Percentiles rank a stretch among this genome's conserved stretches.
phyloP scores from a whole-genome alignment of 805 yeast genomes.

The Spathaspora boniae region DNA sequence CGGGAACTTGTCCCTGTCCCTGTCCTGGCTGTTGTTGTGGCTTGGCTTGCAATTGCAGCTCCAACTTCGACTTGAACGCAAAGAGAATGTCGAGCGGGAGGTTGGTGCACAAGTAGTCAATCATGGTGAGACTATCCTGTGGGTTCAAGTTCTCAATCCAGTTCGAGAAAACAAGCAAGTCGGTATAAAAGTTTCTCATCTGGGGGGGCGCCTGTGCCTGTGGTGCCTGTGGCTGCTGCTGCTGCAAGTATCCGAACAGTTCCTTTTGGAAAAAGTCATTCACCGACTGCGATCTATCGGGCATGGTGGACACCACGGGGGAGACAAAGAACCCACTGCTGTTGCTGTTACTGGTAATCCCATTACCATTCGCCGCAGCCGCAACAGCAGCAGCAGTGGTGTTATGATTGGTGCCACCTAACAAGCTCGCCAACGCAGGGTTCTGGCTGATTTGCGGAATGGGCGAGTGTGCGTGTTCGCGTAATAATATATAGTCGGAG shows the following conservation, averaged over 20 bases:
- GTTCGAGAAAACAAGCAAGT: constrained; percentile 45
- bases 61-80: constrained; percentile 47
- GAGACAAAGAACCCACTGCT: constrained; percentile 1
- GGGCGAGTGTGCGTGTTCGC: constrained; percentile 8
- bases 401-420: background rate
- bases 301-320: constrained; percentile 13
- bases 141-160: constrained; percentile 51
- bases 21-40: constrained; percentile 10
- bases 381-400: background rate
- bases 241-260: constrained; percentile 9
- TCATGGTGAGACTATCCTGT: constrained; percentile 50
- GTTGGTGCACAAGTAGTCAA: constrained; percentile 50
- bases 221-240: constrained; percentile 8
- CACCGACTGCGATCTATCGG: constrained; percentile 41
- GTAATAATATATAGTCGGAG: constrained; percentile 3
- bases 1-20: constrained; percentile 4
- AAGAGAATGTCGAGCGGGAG: constrained; percentile 51
- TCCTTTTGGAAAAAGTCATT: constrained; percentile 28
- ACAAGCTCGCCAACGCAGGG: constrained; percentile 3
- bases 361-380: background rate
- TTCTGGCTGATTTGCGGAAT: constrained; percentile 2
- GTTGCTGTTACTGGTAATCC: constrained; percentile 1
- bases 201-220: constrained; percentile 11
- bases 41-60: constrained; percentile 26
- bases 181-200: constrained; percentile 42